These are phyloP conservation scores for Chaetomidium leptoderma DNA, from an alignment of 495 filamentous ascomycete species.

Conservation along the genomic window DNA sequence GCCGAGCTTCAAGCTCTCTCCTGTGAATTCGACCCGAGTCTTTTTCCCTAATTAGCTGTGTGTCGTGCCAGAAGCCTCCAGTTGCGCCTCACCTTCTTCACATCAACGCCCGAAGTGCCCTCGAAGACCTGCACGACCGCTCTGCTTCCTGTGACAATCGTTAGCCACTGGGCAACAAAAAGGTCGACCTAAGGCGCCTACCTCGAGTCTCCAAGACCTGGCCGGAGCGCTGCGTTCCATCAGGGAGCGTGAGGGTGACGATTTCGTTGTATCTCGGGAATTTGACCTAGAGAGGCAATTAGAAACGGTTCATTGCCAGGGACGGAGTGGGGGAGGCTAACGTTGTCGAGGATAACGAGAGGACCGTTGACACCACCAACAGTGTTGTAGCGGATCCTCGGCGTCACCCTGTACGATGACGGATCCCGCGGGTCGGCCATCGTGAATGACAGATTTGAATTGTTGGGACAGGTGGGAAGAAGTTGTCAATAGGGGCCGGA, in stretches of 20 bases:
- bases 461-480: not conserved
- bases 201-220: conserved; percentile 97
- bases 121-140: conserved; percentile 98
- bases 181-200: conserved; percentile 35
- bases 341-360: conserved; percentile 93
- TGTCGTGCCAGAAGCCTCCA: no score
- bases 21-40: conserved; percentile 96
- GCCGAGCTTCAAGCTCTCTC: conserved; percentile 93
- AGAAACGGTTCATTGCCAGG: conserved; percentile 19
- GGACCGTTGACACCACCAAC: conserved; percentile 97
- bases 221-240: conserved; percentile 88
- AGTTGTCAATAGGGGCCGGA: conserved; percentile 15
- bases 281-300: conserved; percentile 67
- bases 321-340: conserved; percentile 38
- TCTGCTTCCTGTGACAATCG: conserved; percentile 61
- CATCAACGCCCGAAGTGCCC: conserved; percentile 94
- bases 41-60: conserved; percentile 25
- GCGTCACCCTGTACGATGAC: conserved; percentile 64
- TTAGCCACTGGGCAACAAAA: conserved; percentile 11
- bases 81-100: conserved; percentile 75
- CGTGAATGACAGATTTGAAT: conserved; percentile 13
- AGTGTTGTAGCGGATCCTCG: conserved; percentile 93
- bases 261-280: conserved; percentile 97
- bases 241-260: conserved; percentile 89
- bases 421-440: conserved; percentile 82